These are phyloP conservation scores for Zygotorulaspora sp. DNA, from an alignment of 805 yeast genomes.

Conservation along the genomic window DNA sequence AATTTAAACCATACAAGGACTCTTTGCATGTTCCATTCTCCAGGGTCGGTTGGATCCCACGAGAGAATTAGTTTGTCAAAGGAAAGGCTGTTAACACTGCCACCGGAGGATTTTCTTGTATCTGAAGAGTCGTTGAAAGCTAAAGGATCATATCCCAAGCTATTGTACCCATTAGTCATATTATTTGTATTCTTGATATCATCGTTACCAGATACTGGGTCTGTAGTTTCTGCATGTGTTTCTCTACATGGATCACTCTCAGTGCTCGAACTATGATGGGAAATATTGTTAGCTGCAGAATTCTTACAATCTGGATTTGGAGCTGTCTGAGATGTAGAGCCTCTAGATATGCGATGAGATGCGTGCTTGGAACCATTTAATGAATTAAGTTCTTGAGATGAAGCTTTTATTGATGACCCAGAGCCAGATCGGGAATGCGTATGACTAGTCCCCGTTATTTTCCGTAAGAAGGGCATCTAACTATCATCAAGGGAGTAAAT, in stretches of 20 bases:
- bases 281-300: slow-evolving; percentile 7
- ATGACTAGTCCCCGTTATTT: slow-evolving; percentile 23
- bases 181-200: not conserved
- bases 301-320: slow-evolving; percentile 2
- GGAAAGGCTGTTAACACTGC: slow-evolving; percentile 23
- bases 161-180: not conserved
- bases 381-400: slow-evolving; percentile 13
- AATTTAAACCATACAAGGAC: slow-evolving; percentile 63
- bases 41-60: slow-evolving; percentile 51
- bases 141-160: not conserved
- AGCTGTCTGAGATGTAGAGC: slow-evolving; percentile 3
- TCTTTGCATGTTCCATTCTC: slow-evolving; percentile 68
- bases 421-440: slow-evolving; percentile 29
- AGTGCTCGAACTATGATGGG: slow-evolving; percentile 4
- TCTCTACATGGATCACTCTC: not conserved
- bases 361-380: slow-evolving; percentile 9
- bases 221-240: not conserved
- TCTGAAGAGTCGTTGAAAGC: slow-evolving; percentile 6
- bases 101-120: slow-evolving; percentile 28
- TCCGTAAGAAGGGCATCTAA: slow-evolving; percentile 27
- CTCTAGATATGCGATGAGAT: slow-evolving; percentile 7
- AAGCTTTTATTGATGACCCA: slow-evolving; percentile 20
- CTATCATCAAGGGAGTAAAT: not conserved
- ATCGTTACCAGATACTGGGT: slow-evolving; percentile 2
- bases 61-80: slow-evolving; percentile 33